Evolutionary conservation across 495 filamentous ascomycete species (phyloP).

Genomic region (Xylaria longipes): DNA sequence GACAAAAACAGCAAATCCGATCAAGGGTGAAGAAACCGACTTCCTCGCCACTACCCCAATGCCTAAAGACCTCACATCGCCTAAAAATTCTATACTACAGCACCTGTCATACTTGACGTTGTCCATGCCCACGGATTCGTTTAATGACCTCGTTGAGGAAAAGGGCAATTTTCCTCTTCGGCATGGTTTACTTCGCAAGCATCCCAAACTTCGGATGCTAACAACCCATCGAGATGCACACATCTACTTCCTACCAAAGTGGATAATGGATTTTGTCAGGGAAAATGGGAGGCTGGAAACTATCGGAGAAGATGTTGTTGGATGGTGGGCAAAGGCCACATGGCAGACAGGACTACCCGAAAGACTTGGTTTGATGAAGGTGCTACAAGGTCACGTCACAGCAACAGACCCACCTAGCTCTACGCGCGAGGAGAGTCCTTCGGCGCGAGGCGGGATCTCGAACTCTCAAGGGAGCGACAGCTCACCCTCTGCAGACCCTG

Average conservation of each 20-base stretch:
- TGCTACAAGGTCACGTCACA: conserved; percentile 56
- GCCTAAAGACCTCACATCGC: conserved; percentile 34
- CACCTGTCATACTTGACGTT: conserved; percentile 71
- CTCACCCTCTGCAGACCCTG: conserved; percentile 32
- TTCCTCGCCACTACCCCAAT: conserved; percentile 79
- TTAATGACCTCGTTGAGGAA: conserved; percentile 78
- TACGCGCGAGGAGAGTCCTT: conserved; percentile 26
- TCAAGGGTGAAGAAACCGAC: conserved; percentile 91
- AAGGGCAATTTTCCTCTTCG: conserved; percentile 74
- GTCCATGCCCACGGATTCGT: conserved; percentile 79
- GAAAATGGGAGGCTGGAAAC: conserved; percentile 81
- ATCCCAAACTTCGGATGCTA: conserved; percentile 76
- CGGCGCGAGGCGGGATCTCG: conserved; percentile 25
- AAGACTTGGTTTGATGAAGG: conserved; percentile 74
- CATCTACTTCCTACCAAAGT: conserved; percentile 90
- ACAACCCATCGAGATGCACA: conserved; percentile 86
- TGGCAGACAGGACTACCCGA: conserved; percentile 84
- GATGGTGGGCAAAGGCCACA: conserved; percentile 91
- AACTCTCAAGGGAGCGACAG: conserved; percentile 39
- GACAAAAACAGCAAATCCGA: conserved; percentile 73
- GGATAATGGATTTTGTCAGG: conserved; percentile 83
- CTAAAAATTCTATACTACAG: conserved; percentile 64
- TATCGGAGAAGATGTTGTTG: conserved; percentile 89
- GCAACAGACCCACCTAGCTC: conserved; percentile 19
- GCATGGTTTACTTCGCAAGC: conserved; percentile 70